Evolutionary conservation across 2,329 filamentous ascomycete genomes (phyloP).

Genomic region (Talaromyces amestolkiae): DNA sequence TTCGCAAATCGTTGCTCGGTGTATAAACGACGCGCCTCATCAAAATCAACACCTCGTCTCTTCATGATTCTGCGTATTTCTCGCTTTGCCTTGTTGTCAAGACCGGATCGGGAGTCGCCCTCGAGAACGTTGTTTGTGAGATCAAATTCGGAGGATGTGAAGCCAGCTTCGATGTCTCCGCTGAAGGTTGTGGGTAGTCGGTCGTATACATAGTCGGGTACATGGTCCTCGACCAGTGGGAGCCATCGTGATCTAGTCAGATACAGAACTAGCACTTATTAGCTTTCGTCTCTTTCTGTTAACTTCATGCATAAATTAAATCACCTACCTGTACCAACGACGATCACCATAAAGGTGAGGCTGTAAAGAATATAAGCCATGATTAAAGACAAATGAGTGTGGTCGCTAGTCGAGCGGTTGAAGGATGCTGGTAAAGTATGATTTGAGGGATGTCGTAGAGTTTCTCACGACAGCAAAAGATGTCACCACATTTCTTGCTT

Average conservation of each 20-base stretch:
- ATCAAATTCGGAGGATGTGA: constrained; percentile 81
- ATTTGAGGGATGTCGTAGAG: constrained; percentile 3
- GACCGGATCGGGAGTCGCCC: constrained; percentile 73
- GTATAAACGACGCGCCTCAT: constrained; percentile 82
- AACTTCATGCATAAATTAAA: background rate
- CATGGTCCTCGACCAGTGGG: constrained; percentile 65
- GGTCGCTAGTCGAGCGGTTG: background rate
- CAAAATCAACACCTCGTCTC: constrained; percentile 74
- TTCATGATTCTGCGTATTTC: constrained; percentile 92
- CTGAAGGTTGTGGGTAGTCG: constrained; percentile 75
- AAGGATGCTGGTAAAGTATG: background rate
- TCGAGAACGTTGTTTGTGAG: constrained; percentile 74
- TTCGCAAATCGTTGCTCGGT: constrained; percentile 83
- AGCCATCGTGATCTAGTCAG: constrained; percentile 77
- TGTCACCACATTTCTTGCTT: constrained; percentile 11
- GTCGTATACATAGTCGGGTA: constrained; percentile 69
- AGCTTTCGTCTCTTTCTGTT: constrained; percentile 19
- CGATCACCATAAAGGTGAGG: constrained; percentile 67
- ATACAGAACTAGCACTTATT: constrained; percentile 61
- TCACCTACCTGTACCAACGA: constrained; percentile 65
- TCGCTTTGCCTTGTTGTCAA: constrained; percentile 76
- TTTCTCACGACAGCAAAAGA: constrained; percentile 2
- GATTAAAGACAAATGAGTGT: constrained; percentile 22
- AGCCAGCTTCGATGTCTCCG: constrained; percentile 81
- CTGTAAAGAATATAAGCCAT: constrained; percentile 84